Evolutionary conservation across 345 rosid species (phyloP), one percentile per base, ranked within the genome.

Genomic region (Theobroma cacao): DNA sequence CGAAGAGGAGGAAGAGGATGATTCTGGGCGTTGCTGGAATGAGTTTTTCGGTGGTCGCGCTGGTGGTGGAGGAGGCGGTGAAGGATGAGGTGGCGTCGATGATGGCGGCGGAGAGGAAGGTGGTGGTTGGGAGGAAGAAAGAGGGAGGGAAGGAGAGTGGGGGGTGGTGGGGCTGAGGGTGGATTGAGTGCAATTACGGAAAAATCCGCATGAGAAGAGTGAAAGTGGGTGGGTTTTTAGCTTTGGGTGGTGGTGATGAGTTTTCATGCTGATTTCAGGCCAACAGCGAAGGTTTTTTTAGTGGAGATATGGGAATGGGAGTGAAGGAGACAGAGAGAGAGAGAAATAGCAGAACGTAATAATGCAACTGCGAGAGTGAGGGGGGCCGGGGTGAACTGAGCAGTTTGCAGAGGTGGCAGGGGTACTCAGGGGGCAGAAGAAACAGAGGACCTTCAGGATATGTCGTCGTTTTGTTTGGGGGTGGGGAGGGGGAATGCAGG

Each of bases 121-220:
- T 2, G 68, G 78, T 28, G 77, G 71, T 17, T 66, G 45, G 18
- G 84, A 11, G 69, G 90, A 55, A 58, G 85, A 62, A 74, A 82
- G 75, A 53, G 90, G 85, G 47, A 77, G 86, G 50, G 91, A 28
- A 45, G 90, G 86, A 3, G 89, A 60, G 47, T 75, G 75, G 28
- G 92, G 78, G 43, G 84, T 64, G 77, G 92, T 88, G 72, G 92
- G 92, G 74, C 91, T 87, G 79, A 81, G 85, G 20, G 77, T 75
- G 14, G 91, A 82, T 12, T 91, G 93, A 47, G 98, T 82, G 77
- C 97, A 93, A 71, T 94, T 91, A 76, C 98, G 89, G 78, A 93
- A 94, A 90, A 94, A 90, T 73, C 92, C 87, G 5, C 97, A 94
- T 0, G 97, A 91, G 84, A 91, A 91, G 83, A 94, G 87, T 1